A percentile compares a stretch with the other conserved stretches of the same genome.
phyloP scores from a whole-genome alignment of 208 protist genomes.

The Wallacemonas sp. region DNA sequence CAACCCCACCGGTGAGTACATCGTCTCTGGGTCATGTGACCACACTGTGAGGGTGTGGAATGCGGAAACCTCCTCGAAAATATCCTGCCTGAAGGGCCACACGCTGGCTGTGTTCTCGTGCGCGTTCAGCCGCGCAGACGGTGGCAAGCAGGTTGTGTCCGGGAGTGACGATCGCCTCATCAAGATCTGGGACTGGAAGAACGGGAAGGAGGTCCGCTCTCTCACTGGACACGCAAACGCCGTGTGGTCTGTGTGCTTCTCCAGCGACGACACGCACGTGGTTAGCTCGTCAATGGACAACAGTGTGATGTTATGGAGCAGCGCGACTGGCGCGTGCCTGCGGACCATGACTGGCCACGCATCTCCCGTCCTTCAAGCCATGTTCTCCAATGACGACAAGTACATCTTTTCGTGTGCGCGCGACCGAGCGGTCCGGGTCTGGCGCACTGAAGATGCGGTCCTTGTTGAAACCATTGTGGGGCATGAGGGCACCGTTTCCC shows the following conservation, averaged over 20 bases:
- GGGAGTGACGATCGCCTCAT: slow-evolving; percentile 83
- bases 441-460: slow-evolving; percentile 63
- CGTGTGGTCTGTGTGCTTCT: slow-evolving; percentile 81
- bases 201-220: slow-evolving; percentile 54
- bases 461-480: slow-evolving; percentile 74
- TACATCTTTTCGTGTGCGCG: slow-evolving; percentile 87
- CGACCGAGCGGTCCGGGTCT: slow-evolving; percentile 84
- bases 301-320: slow-evolving; percentile 82
- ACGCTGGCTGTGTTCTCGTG: slow-evolving; percentile 82
- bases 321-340: slow-evolving; percentile 43
- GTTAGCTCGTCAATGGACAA: slow-evolving; percentile 86
- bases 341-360: slow-evolving; percentile 70
- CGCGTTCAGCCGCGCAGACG: slow-evolving; percentile 73
- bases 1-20: slow-evolving; percentile 84
- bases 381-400: slow-evolving; percentile 78
- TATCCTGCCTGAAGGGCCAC: slow-evolving; percentile 71
- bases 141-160: slow-evolving; percentile 76
- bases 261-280: slow-evolving; percentile 65
- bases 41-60: slow-evolving; percentile 85
- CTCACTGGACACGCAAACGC: slow-evolving; percentile 80
- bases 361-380: slow-evolving; percentile 78
- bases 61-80: slow-evolving; percentile 50
- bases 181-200: slow-evolving; percentile 86
- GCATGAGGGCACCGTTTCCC: slow-evolving; percentile 86
- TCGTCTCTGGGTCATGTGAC: slow-evolving; percentile 86